phyloP scores from a whole-genome alignment of 164 flowering plant genomes.

The Nelumbo lutea region DNA sequence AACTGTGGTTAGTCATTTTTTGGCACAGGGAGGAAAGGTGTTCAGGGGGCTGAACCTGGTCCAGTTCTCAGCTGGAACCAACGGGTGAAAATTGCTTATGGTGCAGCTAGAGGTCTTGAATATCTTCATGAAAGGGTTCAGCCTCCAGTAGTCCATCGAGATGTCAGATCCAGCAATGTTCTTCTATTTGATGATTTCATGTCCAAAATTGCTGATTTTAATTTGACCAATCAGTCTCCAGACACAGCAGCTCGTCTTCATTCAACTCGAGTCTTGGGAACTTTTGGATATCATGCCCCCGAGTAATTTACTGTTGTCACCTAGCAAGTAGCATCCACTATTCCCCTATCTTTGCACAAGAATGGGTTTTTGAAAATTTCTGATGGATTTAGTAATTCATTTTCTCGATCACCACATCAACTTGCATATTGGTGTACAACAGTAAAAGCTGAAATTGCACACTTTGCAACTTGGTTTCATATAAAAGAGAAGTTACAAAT shows the following conservation, averaged over 20 bases:
- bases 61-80: constrained; percentile 48
- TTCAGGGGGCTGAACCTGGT: constrained; percentile 52
- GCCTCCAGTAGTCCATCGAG: constrained; percentile 43
- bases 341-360: not conserved
- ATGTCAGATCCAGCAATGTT: constrained; percentile 54
- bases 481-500: too few relatives aligned
- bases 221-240: constrained; percentile 44
- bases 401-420: not conserved
- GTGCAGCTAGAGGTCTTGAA: constrained; percentile 53
- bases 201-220: constrained; percentile 51
- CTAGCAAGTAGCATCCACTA: not conserved
- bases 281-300: constrained; percentile 62
- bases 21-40: constrained; percentile 46
- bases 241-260: constrained; percentile 52
- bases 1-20: not conserved
- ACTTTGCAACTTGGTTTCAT: too few relatives aligned
- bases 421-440: too few relatives aligned
- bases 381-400: not conserved
- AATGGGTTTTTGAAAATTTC: not conserved
- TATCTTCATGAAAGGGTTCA: constrained; percentile 50
- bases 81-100: constrained; percentile 45
- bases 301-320: constrained; percentile 27
- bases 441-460: too few relatives aligned
- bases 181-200: constrained; percentile 42
- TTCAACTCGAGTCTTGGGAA: constrained; percentile 55